These are phyloP conservation scores for Cryomyces antarcticus DNA, from an alignment of 495 filamentous ascomycete genomes.

Conservation along the genomic window DNA sequence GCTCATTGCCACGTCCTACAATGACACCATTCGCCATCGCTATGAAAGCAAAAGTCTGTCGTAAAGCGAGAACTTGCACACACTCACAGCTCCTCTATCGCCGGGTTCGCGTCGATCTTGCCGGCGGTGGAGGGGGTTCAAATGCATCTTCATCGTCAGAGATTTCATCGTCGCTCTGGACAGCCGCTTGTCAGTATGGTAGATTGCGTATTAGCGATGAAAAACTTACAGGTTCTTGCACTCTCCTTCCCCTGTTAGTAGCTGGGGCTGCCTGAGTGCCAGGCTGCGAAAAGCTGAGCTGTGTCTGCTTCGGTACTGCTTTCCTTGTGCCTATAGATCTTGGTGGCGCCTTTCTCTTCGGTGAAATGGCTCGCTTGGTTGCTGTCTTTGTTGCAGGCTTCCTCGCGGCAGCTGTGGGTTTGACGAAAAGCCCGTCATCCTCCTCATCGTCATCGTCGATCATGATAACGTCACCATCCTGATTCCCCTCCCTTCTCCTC, in stretches of 20 bases:
- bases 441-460: slow-evolving; percentile 43
- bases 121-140: slow-evolving; percentile 30
- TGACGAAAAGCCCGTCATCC: slow-evolving; percentile 32
- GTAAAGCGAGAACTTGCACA: too few species aligned
- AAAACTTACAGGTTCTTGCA: slow-evolving; percentile 16
- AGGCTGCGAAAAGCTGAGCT: slow-evolving; percentile 46
- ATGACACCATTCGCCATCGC: too few species aligned
- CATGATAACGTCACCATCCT: slow-evolving; percentile 25
- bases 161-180: slow-evolving; percentile 53
- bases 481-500: slow-evolving; percentile 23
- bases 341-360: slow-evolving; percentile 20
- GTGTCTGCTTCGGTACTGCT: slow-evolving; percentile 40
- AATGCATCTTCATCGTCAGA: slow-evolving; percentile 60
- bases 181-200: neutral
- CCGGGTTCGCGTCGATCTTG: slow-evolving; percentile 8
- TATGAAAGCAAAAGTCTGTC: too few species aligned
- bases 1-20: too few species aligned
- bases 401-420: slow-evolving; percentile 25
- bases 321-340: slow-evolving; percentile 1
- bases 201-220: too few species aligned
- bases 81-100: neutral
- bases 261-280: slow-evolving; percentile 15
- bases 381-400: slow-evolving; percentile 21
- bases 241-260: slow-evolving; percentile 14
- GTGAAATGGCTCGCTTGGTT: slow-evolving; percentile 20